Conservation (phyloP, 805 yeast genomes). For the Zygoascus flipseniorum region DNA sequence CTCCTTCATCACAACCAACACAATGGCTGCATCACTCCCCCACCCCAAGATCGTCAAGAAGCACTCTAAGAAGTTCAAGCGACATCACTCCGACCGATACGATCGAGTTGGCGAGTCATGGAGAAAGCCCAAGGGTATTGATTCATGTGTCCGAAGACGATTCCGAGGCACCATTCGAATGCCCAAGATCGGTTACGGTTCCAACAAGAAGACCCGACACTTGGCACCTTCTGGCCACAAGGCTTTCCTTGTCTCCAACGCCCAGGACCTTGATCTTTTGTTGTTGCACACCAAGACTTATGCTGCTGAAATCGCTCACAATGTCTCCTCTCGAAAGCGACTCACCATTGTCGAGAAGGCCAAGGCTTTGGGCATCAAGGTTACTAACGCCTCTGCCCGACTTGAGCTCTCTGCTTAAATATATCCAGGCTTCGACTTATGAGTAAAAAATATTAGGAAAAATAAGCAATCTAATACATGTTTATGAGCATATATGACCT, state of each 20-base stretch:
- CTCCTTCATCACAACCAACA: constrained; percentile 6
- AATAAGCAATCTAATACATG: background rate
- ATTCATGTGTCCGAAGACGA: constrained; percentile 96
- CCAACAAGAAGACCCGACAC: constrained; percentile 97
- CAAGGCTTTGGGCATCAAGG: constrained; percentile 96
- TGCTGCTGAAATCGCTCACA: constrained; percentile 99
- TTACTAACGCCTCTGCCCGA: constrained; percentile 99
- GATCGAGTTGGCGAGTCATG: constrained; percentile 97
- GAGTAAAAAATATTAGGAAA: background rate
- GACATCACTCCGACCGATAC: constrained; percentile 99
- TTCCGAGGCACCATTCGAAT: constrained; percentile 99
- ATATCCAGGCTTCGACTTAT: background rate
- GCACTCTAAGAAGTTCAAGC: constrained; percentile 95
- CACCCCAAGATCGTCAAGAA: constrained; percentile 99
- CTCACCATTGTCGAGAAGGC: constrained; percentile 93
- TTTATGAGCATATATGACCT: background rate
- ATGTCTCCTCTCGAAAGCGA: constrained; percentile 97
- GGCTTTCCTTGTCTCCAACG: constrained; percentile 87
- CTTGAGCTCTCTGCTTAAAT: constrained; percentile 91
- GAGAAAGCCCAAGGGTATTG: constrained; percentile 99
- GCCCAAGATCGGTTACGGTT: constrained; percentile 99
- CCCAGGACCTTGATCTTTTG: constrained; percentile 88
- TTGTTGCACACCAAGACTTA: constrained; percentile 95
- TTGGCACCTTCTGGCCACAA: constrained; percentile 97
- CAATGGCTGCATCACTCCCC: constrained; percentile 95